Base-by-base conservation (phyloP, 768 basidiomycete species). In the Tylopilus plumbeoviolaceoides region DNA sequence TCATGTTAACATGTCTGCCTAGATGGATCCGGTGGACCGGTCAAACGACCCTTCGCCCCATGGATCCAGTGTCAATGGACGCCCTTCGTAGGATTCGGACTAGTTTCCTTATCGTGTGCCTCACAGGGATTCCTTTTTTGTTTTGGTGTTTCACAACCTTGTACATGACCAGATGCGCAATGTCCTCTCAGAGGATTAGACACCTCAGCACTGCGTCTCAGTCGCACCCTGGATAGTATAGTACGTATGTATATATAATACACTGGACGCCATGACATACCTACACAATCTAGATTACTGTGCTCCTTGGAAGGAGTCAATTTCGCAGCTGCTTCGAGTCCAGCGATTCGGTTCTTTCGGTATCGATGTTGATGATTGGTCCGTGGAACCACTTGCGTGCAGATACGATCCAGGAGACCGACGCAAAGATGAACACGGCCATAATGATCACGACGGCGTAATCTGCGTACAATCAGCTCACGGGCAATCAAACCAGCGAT, bases 351-450 rank as follows among this genome's bases (percentile, higher is more conserved):
- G 20, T 31, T 18, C 42, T 5, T 15, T 47, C 39, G 5, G 18
- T 69, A 41, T 75, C 70, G 12, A 80, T 63, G 48, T 76, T 87
- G 57, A 71, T 68, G 45, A 87, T 72, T 15, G 86, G 86, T 0
- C 86, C 86, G 21, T 69, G 75, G 70, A 88, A 89, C 86, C 86
- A 89, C 53, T 83, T 80, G 33, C 69, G 79, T 1, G 87, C 87
- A 21, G 85, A 86, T 5, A 83, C 30, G 7, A 83, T 64, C 87
- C 87, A 89, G 7, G 81, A 85, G 5, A 75, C 49, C 1, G 79
- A 68, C 1, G 87, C 82, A 58, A 87, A 85, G 15, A 84, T 61
- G 63, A 87, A 85, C 5, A 88, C 84, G 1, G 71, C 72, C 72
- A 77, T 73, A 62, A 87, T 77, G 51, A 87, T 79, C 12, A 87